Conservation (phyloP, 257 asterid genomes). For the Lantana camara region DNA sequence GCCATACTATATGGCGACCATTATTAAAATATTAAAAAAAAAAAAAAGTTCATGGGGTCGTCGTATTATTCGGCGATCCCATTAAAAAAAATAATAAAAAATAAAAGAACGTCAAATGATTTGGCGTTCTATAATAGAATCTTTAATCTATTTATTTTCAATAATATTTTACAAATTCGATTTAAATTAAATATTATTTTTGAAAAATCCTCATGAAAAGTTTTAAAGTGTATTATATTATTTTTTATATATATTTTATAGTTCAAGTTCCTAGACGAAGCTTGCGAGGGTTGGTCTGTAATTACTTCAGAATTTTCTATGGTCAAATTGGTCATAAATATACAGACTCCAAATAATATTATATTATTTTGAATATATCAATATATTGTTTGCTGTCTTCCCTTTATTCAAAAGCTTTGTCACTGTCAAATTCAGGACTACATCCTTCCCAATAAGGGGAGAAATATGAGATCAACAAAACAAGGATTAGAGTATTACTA, state of each 20-base stretch:
- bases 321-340: background rate
- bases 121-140: too few relatives aligned
- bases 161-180: too few relatives aligned
- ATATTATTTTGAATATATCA: constrained; percentile 20
- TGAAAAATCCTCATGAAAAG: too few relatives aligned
- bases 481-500: background rate
- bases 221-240: background rate
- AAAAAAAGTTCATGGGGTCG: too few relatives aligned
- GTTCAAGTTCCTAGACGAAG: constrained; percentile 23
- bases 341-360: background rate
- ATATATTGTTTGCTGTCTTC: constrained; percentile 35
- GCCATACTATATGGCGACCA: too few relatives aligned
- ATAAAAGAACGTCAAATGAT: too few relatives aligned
- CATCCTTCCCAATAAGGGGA: constrained; percentile 18
- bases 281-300: background rate
- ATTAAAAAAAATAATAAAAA: too few relatives aligned
- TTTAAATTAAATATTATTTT: too few relatives aligned
- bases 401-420: constrained; percentile 30
- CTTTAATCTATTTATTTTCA: too few relatives aligned
- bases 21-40: too few relatives aligned
- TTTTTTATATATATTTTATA: background rate
- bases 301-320: background rate
- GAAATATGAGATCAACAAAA: constrained; percentile 10
- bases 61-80: too few relatives aligned
- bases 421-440: constrained; percentile 27